Evolutionary conservation across 1,284 basidiomycete species (phyloP), one percentile per base, ranked within the genome.

Genomic region (Phaffia rhodozyma): DNA sequence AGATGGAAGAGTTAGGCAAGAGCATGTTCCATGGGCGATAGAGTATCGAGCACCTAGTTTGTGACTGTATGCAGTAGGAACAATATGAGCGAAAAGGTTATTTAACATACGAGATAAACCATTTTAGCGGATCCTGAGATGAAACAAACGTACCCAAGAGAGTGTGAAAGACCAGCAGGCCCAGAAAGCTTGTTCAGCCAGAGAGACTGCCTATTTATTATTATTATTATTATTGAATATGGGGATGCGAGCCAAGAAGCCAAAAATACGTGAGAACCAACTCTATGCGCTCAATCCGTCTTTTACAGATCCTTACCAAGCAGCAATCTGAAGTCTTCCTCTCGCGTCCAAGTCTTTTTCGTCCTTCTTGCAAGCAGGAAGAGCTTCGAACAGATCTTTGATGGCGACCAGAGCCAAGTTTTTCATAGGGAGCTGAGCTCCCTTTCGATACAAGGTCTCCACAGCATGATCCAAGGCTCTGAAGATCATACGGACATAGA

Each of bases 21-120:
- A 87, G 6, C 88, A 89, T 68, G 89, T 86, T 3, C 88, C 88
- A 72, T 91, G 88, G 13, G 84, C 83, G 65, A 91, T 89, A 59
- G 78, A 75, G 71, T 89, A 91, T 29, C 79, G 79, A 4, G 86
- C 86, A 2, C 88, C 88, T 16, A 91, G 79, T 69, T 81, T 84
- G 71, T 90, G 86, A 4, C 75, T 74, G 21, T 30, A 3, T 0
- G 5, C 23, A 60, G 16, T 25, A 25, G 38, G 11, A 23, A 11
- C 25, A 23, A 30, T 29, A 29, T 5, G 20, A 16, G 51, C 9
- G 5, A 71, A 55, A 4, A 65, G 47, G 48, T 34, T 34, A 34
- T 55, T 55, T 18, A 58, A 25, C 25, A 5, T 7, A 52, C 18
- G 32, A 9, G 55, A 20, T 18, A 6, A 25, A 61, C 61, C 21